Conservation (phyloP, 208 protist genomes). For the Wallacemonas collosoma region DNA sequence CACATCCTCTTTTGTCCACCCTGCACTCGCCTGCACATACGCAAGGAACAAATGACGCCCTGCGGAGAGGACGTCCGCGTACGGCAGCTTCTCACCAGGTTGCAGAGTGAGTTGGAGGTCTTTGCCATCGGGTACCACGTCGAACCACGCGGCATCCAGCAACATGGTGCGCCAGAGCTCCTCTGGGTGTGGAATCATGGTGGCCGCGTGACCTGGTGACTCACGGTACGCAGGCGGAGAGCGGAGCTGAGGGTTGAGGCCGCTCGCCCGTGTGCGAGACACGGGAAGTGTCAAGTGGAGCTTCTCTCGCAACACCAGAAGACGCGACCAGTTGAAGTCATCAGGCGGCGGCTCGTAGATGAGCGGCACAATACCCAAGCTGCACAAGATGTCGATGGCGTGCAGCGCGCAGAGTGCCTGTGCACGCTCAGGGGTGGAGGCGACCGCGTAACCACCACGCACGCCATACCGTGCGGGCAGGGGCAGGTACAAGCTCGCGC, state of each 20-base stretch:
- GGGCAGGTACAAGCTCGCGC: constrained; percentile 63
- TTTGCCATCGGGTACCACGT: constrained; percentile 38
- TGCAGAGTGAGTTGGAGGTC: constrained; percentile 1
- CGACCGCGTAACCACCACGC: constrained; percentile 69
- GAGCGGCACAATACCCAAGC: constrained; percentile 48
- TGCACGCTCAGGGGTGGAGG: constrained; percentile 25
- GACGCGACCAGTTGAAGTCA: constrained; percentile 30
- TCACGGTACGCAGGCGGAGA: constrained; percentile 71
- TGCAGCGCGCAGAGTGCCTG: constrained; percentile 45
- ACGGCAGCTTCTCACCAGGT: not conserved
- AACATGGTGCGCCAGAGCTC: constrained; percentile 67
- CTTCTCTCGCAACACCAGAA: constrained; percentile 46
- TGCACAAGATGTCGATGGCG: constrained; percentile 65
- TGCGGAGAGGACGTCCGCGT: not conserved
- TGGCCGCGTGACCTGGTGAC: constrained; percentile 1
- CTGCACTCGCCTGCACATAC: constrained; percentile 20
- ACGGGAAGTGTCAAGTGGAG: constrained; percentile 48
- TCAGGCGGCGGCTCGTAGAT: constrained; percentile 21
- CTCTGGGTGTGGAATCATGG: constrained; percentile 33
- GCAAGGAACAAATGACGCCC: constrained; percentile 32
- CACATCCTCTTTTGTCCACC: not conserved
- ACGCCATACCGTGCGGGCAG: constrained; percentile 63
- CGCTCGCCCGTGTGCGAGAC: constrained; percentile 20
- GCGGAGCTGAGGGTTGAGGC: constrained; percentile 22
- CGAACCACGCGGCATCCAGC: constrained; percentile 50